These are phyloP conservation scores for Trichoderma hamatum DNA, from an alignment of 2,329 filamentous ascomycete species.

Conservation along the genomic window DNA sequence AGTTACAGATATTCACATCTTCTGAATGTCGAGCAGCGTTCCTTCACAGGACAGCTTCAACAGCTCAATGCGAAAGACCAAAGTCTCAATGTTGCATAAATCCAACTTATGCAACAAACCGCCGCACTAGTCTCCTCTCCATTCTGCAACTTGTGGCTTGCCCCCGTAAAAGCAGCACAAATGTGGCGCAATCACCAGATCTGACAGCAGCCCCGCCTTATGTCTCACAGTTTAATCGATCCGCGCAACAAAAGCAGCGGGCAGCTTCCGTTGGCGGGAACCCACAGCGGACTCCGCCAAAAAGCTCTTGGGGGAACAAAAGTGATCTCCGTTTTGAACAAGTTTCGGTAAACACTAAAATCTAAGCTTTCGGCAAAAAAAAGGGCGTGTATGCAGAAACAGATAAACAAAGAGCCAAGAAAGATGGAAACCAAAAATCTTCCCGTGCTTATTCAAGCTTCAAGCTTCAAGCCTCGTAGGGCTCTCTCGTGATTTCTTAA, in stretches of 20 bases:
- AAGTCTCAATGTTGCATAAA: slow-evolving; percentile 1
- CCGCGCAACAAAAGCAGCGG: neutral
- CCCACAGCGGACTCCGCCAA: slow-evolving; percentile 1
- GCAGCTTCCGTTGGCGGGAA: neutral
- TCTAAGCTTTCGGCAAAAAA: neutral
- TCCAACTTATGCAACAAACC: neutral
- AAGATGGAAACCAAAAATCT: neutral
- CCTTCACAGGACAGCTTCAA: neutral
- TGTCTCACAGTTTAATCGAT: neutral
- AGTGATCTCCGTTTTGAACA: neutral
- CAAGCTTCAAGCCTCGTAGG: slow-evolving; percentile 18
- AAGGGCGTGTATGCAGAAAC: neutral
- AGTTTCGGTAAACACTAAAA: neutral
- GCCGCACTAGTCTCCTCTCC: neutral
- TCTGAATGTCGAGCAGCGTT: neutral
- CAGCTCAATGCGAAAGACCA: neutral
- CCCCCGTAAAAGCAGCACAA: slow-evolving; percentile 11
- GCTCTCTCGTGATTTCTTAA: neutral
- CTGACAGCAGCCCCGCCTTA: neutral
- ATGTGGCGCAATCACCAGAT: slow-evolving; percentile 9
- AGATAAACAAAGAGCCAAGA: neutral
- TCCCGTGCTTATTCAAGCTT: neutral
- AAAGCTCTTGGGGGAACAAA: neutral
- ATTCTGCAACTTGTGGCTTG: slow-evolving; percentile 2
- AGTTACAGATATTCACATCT: neutral